Conservation (phyloP, 1,284 basidiomycete genomes). For the Ustilago bromivora region DNA sequence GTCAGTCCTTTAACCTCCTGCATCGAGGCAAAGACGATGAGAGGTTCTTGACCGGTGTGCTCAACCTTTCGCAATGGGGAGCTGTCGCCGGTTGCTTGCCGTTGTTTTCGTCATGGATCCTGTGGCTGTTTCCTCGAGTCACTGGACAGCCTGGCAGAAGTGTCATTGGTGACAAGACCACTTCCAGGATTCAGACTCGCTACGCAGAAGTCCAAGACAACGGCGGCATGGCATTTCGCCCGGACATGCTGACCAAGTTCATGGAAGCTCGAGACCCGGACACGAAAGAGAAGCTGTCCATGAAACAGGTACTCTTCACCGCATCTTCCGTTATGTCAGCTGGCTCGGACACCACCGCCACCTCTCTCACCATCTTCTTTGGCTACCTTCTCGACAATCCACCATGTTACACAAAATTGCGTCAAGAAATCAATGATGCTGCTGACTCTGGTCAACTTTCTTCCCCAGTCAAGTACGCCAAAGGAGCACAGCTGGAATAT, state of each 20-base stretch:
- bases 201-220: slow-evolving; percentile 49
- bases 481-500: slow-evolving; percentile 55
- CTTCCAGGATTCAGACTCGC: slow-evolving; percentile 43
- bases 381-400: slow-evolving; percentile 62
- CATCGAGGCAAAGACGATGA: slow-evolving; percentile 41
- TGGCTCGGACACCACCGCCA: slow-evolving; percentile 64
- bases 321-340: slow-evolving; percentile 57
- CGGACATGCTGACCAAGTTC: slow-evolving; percentile 59
- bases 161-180: slow-evolving; percentile 51
- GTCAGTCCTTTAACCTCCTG: slow-evolving; percentile 48
- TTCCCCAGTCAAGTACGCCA: slow-evolving; percentile 57
- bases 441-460: slow-evolving; percentile 48
- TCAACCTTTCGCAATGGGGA: slow-evolving; percentile 60
- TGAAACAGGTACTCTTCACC: slow-evolving; percentile 43
- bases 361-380: slow-evolving; percentile 59
- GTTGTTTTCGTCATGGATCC: slow-evolving; percentile 29
- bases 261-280: slow-evolving; percentile 52
- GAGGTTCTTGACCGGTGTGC: slow-evolving; percentile 49
- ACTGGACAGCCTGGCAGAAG: slow-evolving; percentile 54
- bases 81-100: slow-evolving; percentile 52
- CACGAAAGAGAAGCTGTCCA: slow-evolving; percentile 38
- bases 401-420: slow-evolving; percentile 48
- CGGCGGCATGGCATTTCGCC: slow-evolving; percentile 31
- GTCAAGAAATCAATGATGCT: slow-evolving; percentile 58
- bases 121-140: slow-evolving; percentile 42